Evolutionary conservation across 768 basidiomycete genomes (phyloP), one percentile per base, ranked within the genome.

Genomic region (Tylopilus plumbeoviolaceoides): DNA sequence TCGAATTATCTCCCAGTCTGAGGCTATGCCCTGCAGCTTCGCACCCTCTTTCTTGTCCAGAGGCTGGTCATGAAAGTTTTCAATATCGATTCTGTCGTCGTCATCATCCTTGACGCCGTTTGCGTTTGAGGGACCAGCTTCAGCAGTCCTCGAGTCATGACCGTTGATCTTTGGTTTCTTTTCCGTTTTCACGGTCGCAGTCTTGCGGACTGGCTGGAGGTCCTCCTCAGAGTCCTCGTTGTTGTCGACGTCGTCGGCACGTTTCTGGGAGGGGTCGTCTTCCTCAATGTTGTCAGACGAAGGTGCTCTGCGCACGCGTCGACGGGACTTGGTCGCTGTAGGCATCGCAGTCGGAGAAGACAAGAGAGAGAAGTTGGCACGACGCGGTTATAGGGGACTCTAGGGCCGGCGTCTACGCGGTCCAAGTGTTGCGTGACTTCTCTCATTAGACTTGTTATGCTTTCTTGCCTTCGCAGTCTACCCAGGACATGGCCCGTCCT

Each of bases 11-110:
- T 74, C 63, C 89, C 88, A 90, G 66, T 90, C 87, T 2, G 73
- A 64, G 0, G 81, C 68, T 41, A 88, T 71, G 12, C 85, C 84
- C 9, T 74, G 70, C 28, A 90, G 65, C 62, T 78, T 84, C 28
- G 64, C 54, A 30, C 74, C 70, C 43, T 87, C 81, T 10, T 71
- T 70, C 59, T 69, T 78, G 49, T 76, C 73, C 47, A 92, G 68
- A 17, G 90, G 87, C 54, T 89, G 85, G 66, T 89, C 79, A 7
- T 61, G 70, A 56, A 91, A 84, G 62, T 80, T 77, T 33, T 75
- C 70, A 25, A 84, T 77, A 54, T 88, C 82, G 47, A 89, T 84
- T 18, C 69, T 78, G 44, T 81, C 78, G 0, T 79, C 69, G 1
- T 78, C 77, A 0, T 76, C 76, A 5, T 62, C 67, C 3, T 58